Base-by-base conservation (phyloP, 1,139 yeast genomes). In the Taphrina pruni region DNA sequence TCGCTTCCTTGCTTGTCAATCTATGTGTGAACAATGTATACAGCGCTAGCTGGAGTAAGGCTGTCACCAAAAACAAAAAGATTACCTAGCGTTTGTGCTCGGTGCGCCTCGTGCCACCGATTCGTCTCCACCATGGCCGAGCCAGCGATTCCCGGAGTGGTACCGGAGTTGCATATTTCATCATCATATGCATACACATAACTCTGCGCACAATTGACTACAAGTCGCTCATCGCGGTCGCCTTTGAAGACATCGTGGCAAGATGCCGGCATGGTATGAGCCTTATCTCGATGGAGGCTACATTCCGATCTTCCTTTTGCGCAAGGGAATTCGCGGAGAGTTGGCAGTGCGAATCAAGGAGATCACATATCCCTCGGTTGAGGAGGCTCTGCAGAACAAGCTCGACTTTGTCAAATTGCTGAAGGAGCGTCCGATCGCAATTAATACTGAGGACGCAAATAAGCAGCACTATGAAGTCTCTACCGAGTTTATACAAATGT, bases 401-500 rank as follows among this genome's bases (percentile, higher is more conserved):
- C 58, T 65, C 48, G 58, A 52, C 58, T 65, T 65, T 58, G 65
- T 65, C 35, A 51, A 46, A 38, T 35, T 45, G n/a, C 52, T 65
- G 20, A 50, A 52, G 35, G 65, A 57, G 56, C 32, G 69, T 1
- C 65, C 64, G 58, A 65, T 57, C 17, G 64, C 69, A 48, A 65
- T 65, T 43, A 60, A 65, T 32, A 57, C 64, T 6, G 69, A 65
- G 35, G 65, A 65, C 26, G 69, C 69, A 17, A 65, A 65, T 35
- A 60, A 65, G 51, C 69, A 65, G 52, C 69, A 65, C 46, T 65
- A 65, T 50, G 69, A 65, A 20, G 69, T 65, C 17, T 60, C 65
- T 45, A 65, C 69, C 2, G 69, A 65, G 52, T 65, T 65, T 17
- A 57, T 65, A 17, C 64, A 65, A 32, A 57, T 65, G 65, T 65